A percentile compares a stretch with the other conserved stretches of the same genome.
phyloP scores from a whole-genome alignment of 305 asterid species.

The Ajuga reptans region DNA sequence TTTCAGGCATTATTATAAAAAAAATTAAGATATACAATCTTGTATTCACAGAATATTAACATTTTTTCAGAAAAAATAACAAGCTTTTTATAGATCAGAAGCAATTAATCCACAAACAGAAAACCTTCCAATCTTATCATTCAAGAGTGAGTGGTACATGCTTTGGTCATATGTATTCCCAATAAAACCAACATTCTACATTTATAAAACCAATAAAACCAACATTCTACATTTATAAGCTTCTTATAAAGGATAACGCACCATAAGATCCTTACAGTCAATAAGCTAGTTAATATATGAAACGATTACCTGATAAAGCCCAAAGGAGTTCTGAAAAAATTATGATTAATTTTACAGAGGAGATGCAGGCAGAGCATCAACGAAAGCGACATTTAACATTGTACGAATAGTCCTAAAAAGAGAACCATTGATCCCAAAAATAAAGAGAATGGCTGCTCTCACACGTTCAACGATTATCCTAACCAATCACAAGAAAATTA shows the following conservation, averaged over 20 bases:
- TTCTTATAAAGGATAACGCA: background rate
- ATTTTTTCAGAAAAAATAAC: constrained; percentile 3
- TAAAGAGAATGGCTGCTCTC: background rate
- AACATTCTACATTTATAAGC: background rate
- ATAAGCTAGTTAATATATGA: background rate
- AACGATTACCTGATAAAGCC: constrained; percentile 1
- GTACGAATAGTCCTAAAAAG: background rate
- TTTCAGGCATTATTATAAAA: constrained; percentile 21
- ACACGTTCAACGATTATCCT: too few species aligned
- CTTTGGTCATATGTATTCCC: constrained; percentile 11
- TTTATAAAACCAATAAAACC: background rate
- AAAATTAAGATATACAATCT: constrained; percentile 16
- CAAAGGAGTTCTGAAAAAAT: background rate
- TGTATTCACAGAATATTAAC: constrained; percentile 9
- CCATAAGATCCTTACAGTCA: background rate
- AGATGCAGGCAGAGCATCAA: constrained; percentile 9
- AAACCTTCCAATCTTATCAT: background rate
- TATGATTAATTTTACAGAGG: background rate
- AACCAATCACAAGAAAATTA: background rate
- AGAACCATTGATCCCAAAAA: background rate
- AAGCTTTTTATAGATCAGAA: constrained; percentile 11
- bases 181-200: constrained; percentile 5
- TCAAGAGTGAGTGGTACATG: constrained; percentile 12
- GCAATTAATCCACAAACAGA: constrained; percentile 11
- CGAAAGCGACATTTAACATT: background rate